phyloP scores from a whole-genome alignment of 1,284 basidiomycete species.

The Porodaedalea pini region DNA sequence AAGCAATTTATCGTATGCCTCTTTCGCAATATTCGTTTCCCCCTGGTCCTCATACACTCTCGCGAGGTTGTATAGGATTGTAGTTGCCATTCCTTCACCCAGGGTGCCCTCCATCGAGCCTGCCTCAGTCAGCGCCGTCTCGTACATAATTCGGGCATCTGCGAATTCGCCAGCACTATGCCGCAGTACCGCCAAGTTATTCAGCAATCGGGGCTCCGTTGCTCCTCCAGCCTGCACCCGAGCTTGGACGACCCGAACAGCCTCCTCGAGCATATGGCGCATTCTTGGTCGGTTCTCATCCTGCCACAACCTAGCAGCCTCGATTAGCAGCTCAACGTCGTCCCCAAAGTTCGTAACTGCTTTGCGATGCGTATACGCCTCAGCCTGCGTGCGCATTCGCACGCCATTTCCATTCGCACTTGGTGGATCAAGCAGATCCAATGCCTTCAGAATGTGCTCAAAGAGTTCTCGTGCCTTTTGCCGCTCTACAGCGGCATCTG shows the following conservation, averaged over 20 bases:
- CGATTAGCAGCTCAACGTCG: conserved; percentile 81
- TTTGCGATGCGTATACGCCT: conserved; percentile 29
- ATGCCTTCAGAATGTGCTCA: conserved; percentile 66
- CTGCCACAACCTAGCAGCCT: conserved; percentile 86
- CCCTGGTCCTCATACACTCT: conserved; percentile 83
- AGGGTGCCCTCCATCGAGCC: conserved; percentile 45
- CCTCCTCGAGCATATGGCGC: conserved; percentile 69
- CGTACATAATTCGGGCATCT: conserved; percentile 60
- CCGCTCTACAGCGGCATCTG: conserved; percentile 72
- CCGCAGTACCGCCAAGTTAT: conserved; percentile 78
- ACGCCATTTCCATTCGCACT: conserved; percentile 44
- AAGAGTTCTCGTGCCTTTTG: conserved; percentile 76
- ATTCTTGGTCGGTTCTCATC: conserved; percentile 74
- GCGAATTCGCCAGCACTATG: conserved; percentile 66
- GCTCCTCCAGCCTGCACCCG: conserved; percentile 45
- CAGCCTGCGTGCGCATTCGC: conserved; percentile 32
- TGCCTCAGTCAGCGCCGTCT: conserved; percentile 61
- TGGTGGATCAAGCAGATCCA: conserved; percentile 41
- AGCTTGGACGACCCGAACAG: conserved; percentile 56
- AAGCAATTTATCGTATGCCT: conserved; percentile 83
- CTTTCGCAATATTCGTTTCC: conserved; percentile 66
- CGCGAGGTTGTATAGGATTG: conserved; percentile 85
- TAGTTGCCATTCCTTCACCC: conserved; percentile 71
- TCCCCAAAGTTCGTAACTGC: conserved; percentile 56
- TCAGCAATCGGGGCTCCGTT: conserved; percentile 66